These are phyloP conservation scores for Aspergillus coremiiformis DNA, from an alignment of 495 filamentous ascomycete species.

Conservation along the genomic window DNA sequence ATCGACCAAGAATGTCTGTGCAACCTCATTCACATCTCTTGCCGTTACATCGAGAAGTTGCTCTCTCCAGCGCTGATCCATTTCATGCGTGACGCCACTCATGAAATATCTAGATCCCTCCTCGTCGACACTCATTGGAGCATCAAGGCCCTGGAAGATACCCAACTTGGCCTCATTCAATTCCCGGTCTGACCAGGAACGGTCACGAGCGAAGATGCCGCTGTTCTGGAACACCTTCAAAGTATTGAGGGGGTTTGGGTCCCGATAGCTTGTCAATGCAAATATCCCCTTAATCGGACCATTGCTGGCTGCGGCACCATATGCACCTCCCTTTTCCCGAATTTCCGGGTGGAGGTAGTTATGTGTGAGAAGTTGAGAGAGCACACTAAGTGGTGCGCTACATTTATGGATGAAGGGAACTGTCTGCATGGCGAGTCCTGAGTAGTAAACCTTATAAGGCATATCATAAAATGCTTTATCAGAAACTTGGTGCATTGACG, in stretches of 20 bases:
- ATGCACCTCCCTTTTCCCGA: conserved; percentile 94
- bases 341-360: conserved; percentile 97
- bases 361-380: conserved; percentile 92
- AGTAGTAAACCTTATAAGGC: conserved; percentile 95
- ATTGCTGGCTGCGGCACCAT: conserved; percentile 84
- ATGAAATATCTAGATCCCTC: conserved; percentile 84
- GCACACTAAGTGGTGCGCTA: conserved; percentile 72
- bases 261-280: conserved; percentile 91
- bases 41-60: conserved; percentile 80
- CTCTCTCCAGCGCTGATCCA: conserved; percentile 81
- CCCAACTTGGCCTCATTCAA: conserved; percentile 93
- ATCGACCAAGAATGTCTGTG: conserved; percentile 74
- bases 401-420: conserved; percentile 73
- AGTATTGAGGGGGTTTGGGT: conserved; percentile 90
- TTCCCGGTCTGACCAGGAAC: conserved; percentile 77
- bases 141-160: conserved; percentile 94
- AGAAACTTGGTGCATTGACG: conserved; percentile 26
- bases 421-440: conserved; percentile 70
- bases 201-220: conserved; percentile 76
- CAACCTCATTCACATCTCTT: conserved; percentile 70
- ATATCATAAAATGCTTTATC: conserved; percentile 83
- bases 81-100: conserved; percentile 76
- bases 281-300: conserved; percentile 75
- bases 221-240: conserved; percentile 77
- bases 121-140: conserved; percentile 75